Evolutionary conservation across 2,329 filamentous ascomycete genomes (phyloP).

Genomic region (Kalaharituber pfeilii): DNA sequence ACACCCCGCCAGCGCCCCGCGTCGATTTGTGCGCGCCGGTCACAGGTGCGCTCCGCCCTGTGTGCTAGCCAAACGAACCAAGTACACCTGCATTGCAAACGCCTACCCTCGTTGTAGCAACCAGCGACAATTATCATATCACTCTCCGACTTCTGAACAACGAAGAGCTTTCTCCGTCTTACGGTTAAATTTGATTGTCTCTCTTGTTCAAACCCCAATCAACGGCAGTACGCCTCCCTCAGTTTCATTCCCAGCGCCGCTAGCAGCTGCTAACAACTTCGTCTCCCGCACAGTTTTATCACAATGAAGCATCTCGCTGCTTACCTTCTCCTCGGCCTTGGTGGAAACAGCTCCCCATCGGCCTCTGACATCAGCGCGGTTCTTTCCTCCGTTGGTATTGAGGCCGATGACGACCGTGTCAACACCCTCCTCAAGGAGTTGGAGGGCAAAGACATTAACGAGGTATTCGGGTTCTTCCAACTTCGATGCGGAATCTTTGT

Average conservation of each 20-base stretch:
- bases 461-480: too few species aligned
- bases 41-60: background rate
- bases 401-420: slow-evolving; percentile 78
- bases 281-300: slow-evolving; percentile 12
- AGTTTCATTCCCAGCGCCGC: background rate
- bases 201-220: slow-evolving; percentile 32
- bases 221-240: background rate
- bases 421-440: slow-evolving; percentile 77
- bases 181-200: slow-evolving; percentile 25
- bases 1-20: background rate
- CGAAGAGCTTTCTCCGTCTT: slow-evolving; percentile 20
- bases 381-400: slow-evolving; percentile 84
- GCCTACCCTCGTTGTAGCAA: background rate
- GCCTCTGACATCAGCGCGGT: slow-evolving; percentile 73
- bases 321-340: slow-evolving; percentile 91
- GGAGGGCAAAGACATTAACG: slow-evolving; percentile 77
- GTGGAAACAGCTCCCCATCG: slow-evolving; percentile 77
- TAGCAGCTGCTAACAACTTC: slow-evolving; percentile 2
- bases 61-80: background rate
- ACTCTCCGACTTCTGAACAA: slow-evolving; percentile 13
- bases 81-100: background rate
- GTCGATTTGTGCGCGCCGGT: background rate
- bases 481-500: background rate
- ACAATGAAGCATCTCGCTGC: slow-evolving; percentile 99
- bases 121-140: too few species aligned